Base-by-base conservation (phyloP, 768 basidiomycete species). In the Pleurotus djamor region DNA sequence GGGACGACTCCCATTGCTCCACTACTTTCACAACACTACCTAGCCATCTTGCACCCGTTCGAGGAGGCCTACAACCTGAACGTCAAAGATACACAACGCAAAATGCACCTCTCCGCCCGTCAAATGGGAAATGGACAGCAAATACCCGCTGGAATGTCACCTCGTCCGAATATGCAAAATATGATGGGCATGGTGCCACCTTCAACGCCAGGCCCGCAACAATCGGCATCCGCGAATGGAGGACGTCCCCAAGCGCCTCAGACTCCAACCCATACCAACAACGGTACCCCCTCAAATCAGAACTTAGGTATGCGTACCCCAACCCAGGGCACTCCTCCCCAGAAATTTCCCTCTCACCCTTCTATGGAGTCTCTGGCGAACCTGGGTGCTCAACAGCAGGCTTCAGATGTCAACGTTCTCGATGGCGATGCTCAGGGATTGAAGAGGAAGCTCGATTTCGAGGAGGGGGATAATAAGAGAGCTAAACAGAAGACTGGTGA, bases 391-490 rank as follows among this genome's bases (percentile, higher is more conserved):
- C 54, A 63, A 47, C 59, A 61, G 36, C 38, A 61, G 43, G 45
- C 52, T 48, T 45, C 69, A 36, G 77, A 78, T 41, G 64, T 71
- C 48, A 77, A 75, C 64, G 72, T 78, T 35, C 70, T 84, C 52
- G 89, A 91, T 56, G 78, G 78, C 60, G 89, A 91, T 57, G 63
- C 70, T n/a, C 84, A 87, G 58, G 83, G 80, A 14, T 77, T 85
- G 62, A 94, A 93, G 69, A 80, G 91, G 61, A 92, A 91, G 70
- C 74, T 88, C 62, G 85, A 86, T 50, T 77, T 79, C 14, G 86
- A 85, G 55, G 88, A 89, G 60, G 72, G 72, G 33, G 87, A 90
- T 49, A 79, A 73, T 49, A 94, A 94, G 70, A 82, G 91, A 65
- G 84, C 73, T 51, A 82, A 88, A 65, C 82, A 86, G 71, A 92